phyloP scores from a whole-genome alignment of 1,284 basidiomycete species.

The Moesziomyces antarcticus region DNA sequence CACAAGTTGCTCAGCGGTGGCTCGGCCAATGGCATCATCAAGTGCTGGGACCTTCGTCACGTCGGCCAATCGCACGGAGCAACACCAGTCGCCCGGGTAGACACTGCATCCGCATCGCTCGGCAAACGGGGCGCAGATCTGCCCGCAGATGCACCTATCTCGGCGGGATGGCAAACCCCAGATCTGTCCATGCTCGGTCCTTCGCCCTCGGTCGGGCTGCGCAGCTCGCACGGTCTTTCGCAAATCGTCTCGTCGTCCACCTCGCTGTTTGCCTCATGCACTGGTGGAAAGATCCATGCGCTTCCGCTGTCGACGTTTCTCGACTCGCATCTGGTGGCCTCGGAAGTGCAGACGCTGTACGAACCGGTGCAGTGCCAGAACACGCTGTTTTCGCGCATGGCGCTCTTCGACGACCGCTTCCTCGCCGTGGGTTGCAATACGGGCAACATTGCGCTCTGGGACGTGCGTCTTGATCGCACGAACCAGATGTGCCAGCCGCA shows the following conservation, averaged over 20 bases:
- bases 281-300: slow-evolving; percentile 59
- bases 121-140: not conserved
- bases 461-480: slow-evolving; percentile 16
- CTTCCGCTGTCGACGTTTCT: slow-evolving; percentile 34
- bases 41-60: slow-evolving; percentile 64
- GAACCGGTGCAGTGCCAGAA: slow-evolving; percentile 58
- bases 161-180: slow-evolving; percentile 26
- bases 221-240: slow-evolving; percentile 59
- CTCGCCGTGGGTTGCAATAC: slow-evolving; percentile 64
- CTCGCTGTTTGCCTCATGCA: slow-evolving; percentile 56
- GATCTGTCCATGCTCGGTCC: slow-evolving; percentile 38
- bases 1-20: slow-evolving; percentile 56
- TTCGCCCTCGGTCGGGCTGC: not conserved
- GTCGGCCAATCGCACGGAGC: slow-evolving; percentile 10
- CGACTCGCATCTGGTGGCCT: slow-evolving; percentile 9
- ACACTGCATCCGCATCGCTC: not conserved
- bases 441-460: slow-evolving; percentile 63
- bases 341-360: slow-evolving; percentile 40
- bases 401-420: slow-evolving; percentile 58
- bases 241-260: slow-evolving; percentile 48
- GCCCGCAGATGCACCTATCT: not conserved
- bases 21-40: slow-evolving; percentile 59
- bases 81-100: slow-evolving; percentile 11
- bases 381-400: slow-evolving; percentile 62
- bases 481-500: not conserved